Evolutionary conservation across 345 rosid genomes (phyloP).

Genomic region (Barbarea vulgaris): DNA sequence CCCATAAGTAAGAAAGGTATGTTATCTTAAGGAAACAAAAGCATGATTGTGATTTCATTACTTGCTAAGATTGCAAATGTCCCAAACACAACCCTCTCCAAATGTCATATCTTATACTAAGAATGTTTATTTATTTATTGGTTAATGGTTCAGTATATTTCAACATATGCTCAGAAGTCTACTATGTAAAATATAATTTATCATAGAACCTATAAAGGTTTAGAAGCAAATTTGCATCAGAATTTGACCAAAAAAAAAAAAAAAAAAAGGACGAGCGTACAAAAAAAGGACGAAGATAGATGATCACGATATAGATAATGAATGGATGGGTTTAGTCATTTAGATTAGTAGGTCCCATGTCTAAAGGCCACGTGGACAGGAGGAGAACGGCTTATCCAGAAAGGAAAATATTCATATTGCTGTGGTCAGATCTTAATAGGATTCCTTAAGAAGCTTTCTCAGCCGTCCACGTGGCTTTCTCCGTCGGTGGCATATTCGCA

Average conservation of each 20-base stretch:
- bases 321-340: constrained; percentile 33
- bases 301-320: constrained; percentile 15
- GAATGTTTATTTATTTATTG: background rate
- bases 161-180: background rate
- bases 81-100: background rate
- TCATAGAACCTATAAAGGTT: background rate
- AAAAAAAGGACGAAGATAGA: constrained; percentile 4
- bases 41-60: constrained; percentile 1
- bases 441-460: constrained; percentile 7
- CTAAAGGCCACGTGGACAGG: constrained; percentile 29
- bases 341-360: constrained; percentile 38
- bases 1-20: background rate
- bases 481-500: constrained; percentile 42
- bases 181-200: background rate
- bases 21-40: background rate
- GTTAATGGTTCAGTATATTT: background rate
- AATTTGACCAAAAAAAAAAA: background rate
- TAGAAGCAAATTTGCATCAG: background rate
- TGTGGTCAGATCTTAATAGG: constrained; percentile 24
- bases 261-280: constrained; percentile 12
- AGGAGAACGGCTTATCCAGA: constrained; percentile 37
- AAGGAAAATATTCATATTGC: constrained; percentile 10
- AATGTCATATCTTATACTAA: background rate
- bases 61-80: background rate
- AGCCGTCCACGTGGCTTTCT: constrained; percentile 32